Conservation (phyloP, 192 early-diverging fungal genomes). For the Entomortierella parvispora region DNA sequence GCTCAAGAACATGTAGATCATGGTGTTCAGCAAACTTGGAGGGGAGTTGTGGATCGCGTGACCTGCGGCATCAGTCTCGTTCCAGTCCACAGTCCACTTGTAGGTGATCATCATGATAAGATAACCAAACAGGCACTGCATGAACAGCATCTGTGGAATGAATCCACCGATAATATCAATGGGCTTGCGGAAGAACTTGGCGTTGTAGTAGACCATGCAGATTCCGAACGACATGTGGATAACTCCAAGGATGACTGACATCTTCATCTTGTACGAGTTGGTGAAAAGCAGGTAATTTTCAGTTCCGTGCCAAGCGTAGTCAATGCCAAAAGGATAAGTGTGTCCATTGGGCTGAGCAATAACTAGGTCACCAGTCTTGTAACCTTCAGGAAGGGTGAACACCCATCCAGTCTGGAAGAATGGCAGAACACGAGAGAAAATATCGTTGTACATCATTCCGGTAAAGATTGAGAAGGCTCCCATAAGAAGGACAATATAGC, state of each 20-base stretch:
- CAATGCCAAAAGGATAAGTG: constrained; percentile 50
- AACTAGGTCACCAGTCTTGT: constrained; percentile 63
- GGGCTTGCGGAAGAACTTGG: constrained; percentile 86
- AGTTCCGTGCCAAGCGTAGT: constrained; percentile 84
- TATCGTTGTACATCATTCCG: constrained; percentile 98
- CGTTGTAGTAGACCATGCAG: constrained; percentile 88
- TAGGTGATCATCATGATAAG: constrained; percentile 89
- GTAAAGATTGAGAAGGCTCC: constrained; percentile 97
- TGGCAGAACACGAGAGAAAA: constrained; percentile 87
- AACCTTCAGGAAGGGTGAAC: constrained; percentile 68
- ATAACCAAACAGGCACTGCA: constrained; percentile 96
- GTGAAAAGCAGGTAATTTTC: constrained; percentile 95
- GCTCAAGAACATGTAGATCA: constrained; percentile 99
- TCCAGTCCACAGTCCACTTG: constrained; percentile 97
- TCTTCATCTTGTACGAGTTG: constrained; percentile 99
- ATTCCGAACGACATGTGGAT: constrained; percentile 98
- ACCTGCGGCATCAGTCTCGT: constrained; percentile 72
- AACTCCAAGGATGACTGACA: constrained; percentile 95
- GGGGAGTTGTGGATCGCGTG: constrained; percentile 75
- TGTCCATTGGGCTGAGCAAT: constrained; percentile 67
- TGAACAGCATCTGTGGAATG: constrained; percentile 94
- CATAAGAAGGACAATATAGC: constrained; percentile 99
- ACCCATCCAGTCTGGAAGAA: constrained; percentile 81
- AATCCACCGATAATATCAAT: constrained; percentile 88
- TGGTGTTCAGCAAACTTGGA: constrained; percentile 95